Evolutionary conservation across 768 basidiomycete species (phyloP), one percentile per base, ranked within the genome.

Genomic region (Hysterangium stoloniferum): DNA sequence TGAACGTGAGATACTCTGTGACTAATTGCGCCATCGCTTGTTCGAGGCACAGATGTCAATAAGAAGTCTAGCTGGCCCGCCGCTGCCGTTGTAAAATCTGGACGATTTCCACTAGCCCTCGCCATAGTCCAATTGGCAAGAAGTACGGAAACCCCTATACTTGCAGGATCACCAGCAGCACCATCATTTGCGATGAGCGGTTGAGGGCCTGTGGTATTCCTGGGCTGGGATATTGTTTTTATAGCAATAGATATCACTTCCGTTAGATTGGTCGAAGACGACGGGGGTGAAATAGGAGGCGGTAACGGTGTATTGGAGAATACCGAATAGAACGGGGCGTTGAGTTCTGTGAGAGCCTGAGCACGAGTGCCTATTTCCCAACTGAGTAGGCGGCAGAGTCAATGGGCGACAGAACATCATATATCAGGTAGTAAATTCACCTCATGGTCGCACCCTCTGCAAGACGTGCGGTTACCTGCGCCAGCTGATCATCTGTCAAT

Each of bases 11-110:
- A 70, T 33, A 71, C 66, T 0, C 87, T 75, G 61, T 94, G 91
- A 7, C 86, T 89, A 22, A 94, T 79, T 0, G 92, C 91, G 1
- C 91, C 91, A 54, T 88, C 84, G 2, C 55, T 52, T 1, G 86
- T 83, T 56, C 69, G 71, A 6, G 87, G 83, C 3, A 77, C 84
- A 1, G 56, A 57, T 28, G 71, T 58, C 20, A 82, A 66, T 31
- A 91, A 61, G 58, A 70, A 92, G 9, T 79, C 66, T 4, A 90
- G 66, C 64, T 93, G 84, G 53, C 78, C 75, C 45, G 54, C 64
- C 19, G 84, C 85, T 24, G 85, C 87, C 2, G 68, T 70, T 0
- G 74, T 74, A 61, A 82, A 90, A 57, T 82, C 69, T 8, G 76
- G 65, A 20, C 66, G 68, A 24, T 36, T 48, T 27, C 8, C 33